These are phyloP conservation scores for Plantago ovata DNA, from an alignment of 257 asterid species.

Conservation along the genomic window DNA sequence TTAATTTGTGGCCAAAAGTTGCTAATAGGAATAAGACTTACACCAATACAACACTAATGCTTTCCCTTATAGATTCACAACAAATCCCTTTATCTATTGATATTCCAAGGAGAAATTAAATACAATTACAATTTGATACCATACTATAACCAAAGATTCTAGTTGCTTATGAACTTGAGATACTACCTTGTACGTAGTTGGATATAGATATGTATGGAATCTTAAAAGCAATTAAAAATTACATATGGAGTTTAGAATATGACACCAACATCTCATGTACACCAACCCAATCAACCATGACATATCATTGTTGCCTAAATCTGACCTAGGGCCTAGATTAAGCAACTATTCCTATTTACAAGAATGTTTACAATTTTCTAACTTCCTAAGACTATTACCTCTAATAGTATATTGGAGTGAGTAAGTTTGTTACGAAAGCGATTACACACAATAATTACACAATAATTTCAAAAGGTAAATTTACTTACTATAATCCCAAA, in stretches of 20 bases:
- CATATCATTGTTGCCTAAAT: too few relatives aligned
- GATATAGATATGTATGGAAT: slow-evolving; percentile 60
- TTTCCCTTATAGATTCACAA: background rate
- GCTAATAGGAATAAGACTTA: too few relatives aligned
- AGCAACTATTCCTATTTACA: too few relatives aligned
- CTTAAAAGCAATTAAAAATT: slow-evolving; percentile 30
- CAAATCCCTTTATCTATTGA: slow-evolving; percentile 3
- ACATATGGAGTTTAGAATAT: background rate
- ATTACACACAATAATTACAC: too few relatives aligned
- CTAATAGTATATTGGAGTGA: too few relatives aligned
- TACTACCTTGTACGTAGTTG: slow-evolving; percentile 18
- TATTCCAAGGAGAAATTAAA: background rate
- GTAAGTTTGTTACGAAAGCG: too few relatives aligned
- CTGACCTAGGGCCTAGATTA: too few relatives aligned
- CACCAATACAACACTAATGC: background rate
- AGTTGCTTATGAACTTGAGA: slow-evolving; percentile 24
- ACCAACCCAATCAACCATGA: too few relatives aligned
- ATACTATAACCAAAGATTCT: slow-evolving; percentile 31
- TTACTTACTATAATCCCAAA: too few relatives aligned
- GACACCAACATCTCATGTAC: slow-evolving; percentile 4
- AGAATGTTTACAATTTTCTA: too few relatives aligned
- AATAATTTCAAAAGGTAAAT: too few relatives aligned
- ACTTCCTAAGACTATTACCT: too few relatives aligned
- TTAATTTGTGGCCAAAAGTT: slow-evolving; percentile 39
- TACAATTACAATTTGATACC: slow-evolving; percentile 9